These are phyloP conservation scores for Senna siamea DNA, from an alignment of 306 rosid species.

Conservation along the genomic window DNA sequence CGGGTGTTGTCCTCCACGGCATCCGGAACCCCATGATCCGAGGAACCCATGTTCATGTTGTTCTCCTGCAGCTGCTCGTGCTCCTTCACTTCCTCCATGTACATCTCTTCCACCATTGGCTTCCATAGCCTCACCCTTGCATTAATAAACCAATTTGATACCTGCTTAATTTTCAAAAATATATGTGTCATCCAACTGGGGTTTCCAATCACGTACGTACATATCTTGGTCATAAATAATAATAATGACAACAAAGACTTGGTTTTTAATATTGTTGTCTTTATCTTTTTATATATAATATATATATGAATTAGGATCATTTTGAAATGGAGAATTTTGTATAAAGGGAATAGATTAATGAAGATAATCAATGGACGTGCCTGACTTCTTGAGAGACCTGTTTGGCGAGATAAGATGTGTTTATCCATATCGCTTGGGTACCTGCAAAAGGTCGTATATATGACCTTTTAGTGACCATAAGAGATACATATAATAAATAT, in stretches of 20 bases:
- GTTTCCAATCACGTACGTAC: too few relatives aligned
- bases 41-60: slow-evolving; percentile 42
- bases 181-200: too few relatives aligned
- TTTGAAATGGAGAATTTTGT: background rate
- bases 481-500: background rate
- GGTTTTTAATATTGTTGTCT: too few relatives aligned
- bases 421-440: slow-evolving; percentile 83
- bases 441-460: slow-evolving; percentile 47
- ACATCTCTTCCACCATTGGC: slow-evolving; percentile 89
- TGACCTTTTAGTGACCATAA: slow-evolving; percentile 29
- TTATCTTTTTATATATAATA: too few relatives aligned
- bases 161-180: slow-evolving; percentile 43
- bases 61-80: slow-evolving; percentile 23
- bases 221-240: too few relatives aligned
- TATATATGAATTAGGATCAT: too few relatives aligned
- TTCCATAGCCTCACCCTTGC: slow-evolving; percentile 86
- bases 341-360: background rate
- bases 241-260: too few relatives aligned
- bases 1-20: slow-evolving; percentile 28
- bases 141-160: slow-evolving; percentile 81
- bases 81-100: slow-evolving; percentile 65
- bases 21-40: slow-evolving; percentile 48
- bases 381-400: slow-evolving; percentile 86
- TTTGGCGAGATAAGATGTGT: slow-evolving; percentile 79
- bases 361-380: slow-evolving; percentile 45